Base-by-base conservation (phyloP, 2,329 filamentous ascomycete species). In the Apiospora hydei region DNA sequence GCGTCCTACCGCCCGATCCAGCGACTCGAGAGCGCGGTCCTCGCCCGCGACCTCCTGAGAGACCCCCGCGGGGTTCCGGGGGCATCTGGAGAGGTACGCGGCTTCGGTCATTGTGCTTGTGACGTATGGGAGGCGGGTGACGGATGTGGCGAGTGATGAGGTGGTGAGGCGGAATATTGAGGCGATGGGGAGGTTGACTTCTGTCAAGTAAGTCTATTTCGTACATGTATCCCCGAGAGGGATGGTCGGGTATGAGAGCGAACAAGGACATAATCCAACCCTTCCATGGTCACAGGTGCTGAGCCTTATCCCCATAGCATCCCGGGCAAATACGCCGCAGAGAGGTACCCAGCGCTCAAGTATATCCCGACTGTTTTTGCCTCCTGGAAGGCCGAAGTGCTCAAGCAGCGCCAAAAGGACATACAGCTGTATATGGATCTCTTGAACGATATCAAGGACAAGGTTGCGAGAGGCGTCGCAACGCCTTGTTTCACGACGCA, bases 91-190 rank as follows among this genome's bases (percentile, higher is more conserved):
- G 70, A 75, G 81, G 1, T 82, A 82, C 70, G 83, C 83, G 0
- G 84, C 84, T 0, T 83, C 82, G 0, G 83, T 85, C 0, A 83
- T 85, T 34, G 81, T 85, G 5, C 84, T 80, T 0, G 82, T 85
- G 0, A 84, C 83, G 0, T 85, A 85, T 71, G 84, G 84, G 0
- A 75, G 83, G 0, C 75, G 82, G 71, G 72, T 82, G 1, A 77
- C 79, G 73, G 76, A 82, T 47, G 80, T 82, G 14, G 74, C 75
- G 11, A 82, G 77, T 1, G 83, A 84, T 57, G 78, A 79, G 6
- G 82, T 84, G 0, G 83, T 84, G 0, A 75, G 72, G 6, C 75
- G 80, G 0, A 84, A 84, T 70, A 81, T 77, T 0, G 81, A 85
- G 71, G 80, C 84, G 0, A 85, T 85, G 84, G 82, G 80, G 3